Base-by-base conservation (phyloP, 208 protist genomes). In the Angomonas deanei region DNA sequence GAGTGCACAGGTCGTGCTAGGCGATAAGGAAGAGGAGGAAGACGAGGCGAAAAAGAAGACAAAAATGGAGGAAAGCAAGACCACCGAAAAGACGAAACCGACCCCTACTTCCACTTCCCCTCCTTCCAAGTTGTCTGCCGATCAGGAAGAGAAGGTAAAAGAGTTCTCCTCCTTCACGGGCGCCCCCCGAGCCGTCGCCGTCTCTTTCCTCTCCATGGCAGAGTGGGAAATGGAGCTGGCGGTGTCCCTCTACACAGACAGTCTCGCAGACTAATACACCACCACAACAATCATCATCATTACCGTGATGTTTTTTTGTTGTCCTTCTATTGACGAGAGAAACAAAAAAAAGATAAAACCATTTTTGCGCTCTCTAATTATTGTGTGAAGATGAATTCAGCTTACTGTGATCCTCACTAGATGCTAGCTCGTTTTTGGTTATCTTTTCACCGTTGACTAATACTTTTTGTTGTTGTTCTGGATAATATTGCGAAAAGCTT, bases 151-250 rank as follows among this genome's bases (percentile, higher is more conserved):
- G 15, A 55, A 58, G 0, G 24, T 83, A 1, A 28, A 75, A 2
- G 19, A 64, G n/a, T 62, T 92, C 28, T 78, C 84, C 72, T 36
- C 32, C 10, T 59, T 84, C 28, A 82, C 76, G 0, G 76, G 76
- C 3, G 60, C 80, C 21, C 53, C 32, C 0, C 59, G 62, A 2
- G 2, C 50, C 27, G 59, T 42, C 28, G 82, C 77, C 13, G 54
- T 61, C 32, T 27, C 10, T 19, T n/a, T 92, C 28, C 72, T 92
- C 46, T 73, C 82, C 50, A 74, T 70, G 11, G 75, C 72, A 0
- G 65, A 53, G 10, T 86, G 85, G 77, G 70, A 89, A 48, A 33
- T 71, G 10, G 68, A 82, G 53, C 61, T 56, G 5, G 85, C 85
- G 46, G 65, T 72, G 33, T 49, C 48, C 6, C 38, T 69, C 21